Conservation (phyloP, 1,284 basidiomycete species). For the Bondarzewia mesenterica region DNA sequence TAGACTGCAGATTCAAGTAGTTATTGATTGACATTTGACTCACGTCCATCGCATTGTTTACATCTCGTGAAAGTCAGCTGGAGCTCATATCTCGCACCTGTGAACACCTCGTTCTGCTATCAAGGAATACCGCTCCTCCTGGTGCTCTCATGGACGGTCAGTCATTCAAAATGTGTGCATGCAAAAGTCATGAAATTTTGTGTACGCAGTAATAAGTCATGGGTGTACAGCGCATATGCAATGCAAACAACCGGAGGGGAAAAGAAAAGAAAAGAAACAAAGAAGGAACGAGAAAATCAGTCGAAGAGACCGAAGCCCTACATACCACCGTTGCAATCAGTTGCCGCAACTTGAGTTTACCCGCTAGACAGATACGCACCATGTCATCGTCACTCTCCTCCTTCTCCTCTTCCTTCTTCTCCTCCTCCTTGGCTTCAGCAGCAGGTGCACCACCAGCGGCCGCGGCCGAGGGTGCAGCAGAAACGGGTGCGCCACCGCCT, state of each 20-base stretch:
- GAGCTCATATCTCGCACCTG: no score
- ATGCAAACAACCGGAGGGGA: conserved; percentile 10
- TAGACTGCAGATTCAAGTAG: no score
- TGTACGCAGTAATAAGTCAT: no score
- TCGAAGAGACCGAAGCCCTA: conserved; percentile 82
- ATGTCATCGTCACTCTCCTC: conserved; percentile 90
- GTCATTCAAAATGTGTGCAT: no score
- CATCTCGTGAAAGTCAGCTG: no score
- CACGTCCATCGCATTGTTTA: no score
- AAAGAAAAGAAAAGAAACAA: conserved; percentile 9
- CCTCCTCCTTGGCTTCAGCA: conserved; percentile 52
- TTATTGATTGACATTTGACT: no score
- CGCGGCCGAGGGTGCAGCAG: conserved; percentile 45
- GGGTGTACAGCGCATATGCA: conserved; percentile 2
- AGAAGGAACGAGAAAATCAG: no score
- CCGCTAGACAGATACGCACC: conserved; percentile 41
- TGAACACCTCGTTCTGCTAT: no score
- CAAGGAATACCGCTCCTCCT: no score
- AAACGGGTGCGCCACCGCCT: conserved; percentile 74
- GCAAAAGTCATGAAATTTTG: no score
- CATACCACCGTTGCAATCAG: not conserved
- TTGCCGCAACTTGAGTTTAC: conserved; percentile 1
- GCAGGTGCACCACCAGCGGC: conserved; percentile 53
- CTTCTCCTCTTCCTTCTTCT: conserved; percentile 80
- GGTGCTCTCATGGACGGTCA: no score